Conservation (phyloP, 495 filamentous ascomycete genomes). For the Aspergillus asperescens region DNA sequence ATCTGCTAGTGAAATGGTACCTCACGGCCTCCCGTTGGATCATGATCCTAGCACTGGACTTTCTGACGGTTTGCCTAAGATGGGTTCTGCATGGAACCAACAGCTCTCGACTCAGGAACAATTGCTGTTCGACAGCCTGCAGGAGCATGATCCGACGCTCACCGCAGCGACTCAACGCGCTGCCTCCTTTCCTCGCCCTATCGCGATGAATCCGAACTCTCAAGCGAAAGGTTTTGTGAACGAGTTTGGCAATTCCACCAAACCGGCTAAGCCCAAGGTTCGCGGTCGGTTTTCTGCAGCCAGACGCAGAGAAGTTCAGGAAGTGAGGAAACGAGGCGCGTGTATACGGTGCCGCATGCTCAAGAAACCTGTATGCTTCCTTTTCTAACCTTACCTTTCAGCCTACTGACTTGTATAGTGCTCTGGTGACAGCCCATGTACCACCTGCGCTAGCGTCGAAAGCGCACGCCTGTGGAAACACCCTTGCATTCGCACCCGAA, state of each 20-base stretch:
- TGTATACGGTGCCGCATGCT: constrained; percentile 84
- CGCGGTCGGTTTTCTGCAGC: constrained; percentile 64
- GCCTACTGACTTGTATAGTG: constrained; percentile 40
- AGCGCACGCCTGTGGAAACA: constrained; percentile 75
- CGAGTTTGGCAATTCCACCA: constrained; percentile 50
- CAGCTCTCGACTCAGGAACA: constrained; percentile 42
- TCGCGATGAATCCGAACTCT: constrained; percentile 51
- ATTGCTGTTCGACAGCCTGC: constrained; percentile 43
- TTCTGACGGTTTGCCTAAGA: constrained; percentile 33
- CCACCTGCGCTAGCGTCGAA: constrained; percentile 71
- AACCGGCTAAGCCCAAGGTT: constrained; percentile 50
- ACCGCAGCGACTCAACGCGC: constrained; percentile 44
- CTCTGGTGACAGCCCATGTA: constrained; percentile 73
- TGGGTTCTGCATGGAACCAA: constrained; percentile 35
- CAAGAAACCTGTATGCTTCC: constrained; percentile 60
- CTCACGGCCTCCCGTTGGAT: constrained; percentile 39
- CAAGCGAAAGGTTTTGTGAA: constrained; percentile 53
- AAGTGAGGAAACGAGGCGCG: constrained; percentile 72
- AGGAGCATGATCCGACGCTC: constrained; percentile 42
- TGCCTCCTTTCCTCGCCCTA: constrained; percentile 46
- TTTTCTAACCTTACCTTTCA: background rate
- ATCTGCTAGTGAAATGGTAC: constrained; percentile 46
- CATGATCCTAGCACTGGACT: constrained; percentile 25
- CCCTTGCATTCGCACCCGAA: constrained; percentile 69
- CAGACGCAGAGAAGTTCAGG: constrained; percentile 72